Evolutionary conservation across 116 monocot genomes (phyloP).

Genomic region (Posidonia oceanica): DNA sequence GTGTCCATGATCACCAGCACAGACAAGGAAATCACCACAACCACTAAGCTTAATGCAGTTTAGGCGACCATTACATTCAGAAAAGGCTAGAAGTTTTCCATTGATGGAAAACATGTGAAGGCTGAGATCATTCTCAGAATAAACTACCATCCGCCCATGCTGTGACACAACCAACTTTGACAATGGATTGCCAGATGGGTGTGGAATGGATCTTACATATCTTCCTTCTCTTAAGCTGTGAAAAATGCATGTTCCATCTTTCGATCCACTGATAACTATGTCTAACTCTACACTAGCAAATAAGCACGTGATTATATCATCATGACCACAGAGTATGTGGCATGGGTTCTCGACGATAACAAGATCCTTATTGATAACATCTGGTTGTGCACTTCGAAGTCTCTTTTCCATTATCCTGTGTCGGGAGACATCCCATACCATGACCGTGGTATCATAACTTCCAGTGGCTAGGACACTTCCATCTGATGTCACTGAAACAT

Average conservation of each 20-base stretch:
- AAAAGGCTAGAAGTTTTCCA: slow-evolving; percentile 67
- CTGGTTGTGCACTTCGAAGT: slow-evolving; percentile 32
- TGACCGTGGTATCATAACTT: slow-evolving; percentile 96
- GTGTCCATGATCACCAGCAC: slow-evolving; percentile 94
- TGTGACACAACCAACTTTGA: slow-evolving; percentile 77
- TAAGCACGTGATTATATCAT: slow-evolving; percentile 95
- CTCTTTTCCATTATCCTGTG: slow-evolving; percentile 45
- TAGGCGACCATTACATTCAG: slow-evolving; percentile 84
- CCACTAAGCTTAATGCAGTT: slow-evolving; percentile 80
- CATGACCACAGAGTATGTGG: slow-evolving; percentile 96
- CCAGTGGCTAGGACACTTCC: slow-evolving; percentile 89
- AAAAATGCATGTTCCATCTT: slow-evolving; percentile 95
- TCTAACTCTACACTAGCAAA: slow-evolving; percentile 81
- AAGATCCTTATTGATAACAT: slow-evolving; percentile 43
- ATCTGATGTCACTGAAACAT: slow-evolving; percentile 74
- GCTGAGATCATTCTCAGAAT: slow-evolving; percentile 86
- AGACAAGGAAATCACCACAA: slow-evolving; percentile 88
- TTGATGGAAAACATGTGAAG: slow-evolving; percentile 93
- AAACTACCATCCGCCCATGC: slow-evolving; percentile 70
- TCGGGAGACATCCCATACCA: slow-evolving; percentile 78
- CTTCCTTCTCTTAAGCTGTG: slow-evolving; percentile 85
- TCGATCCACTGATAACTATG: slow-evolving; percentile 94
- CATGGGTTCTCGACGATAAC: slow-evolving; percentile 60
- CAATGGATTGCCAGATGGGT: slow-evolving; percentile 65
- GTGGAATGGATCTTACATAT: slow-evolving; percentile 90